Evolutionary conservation across 345 rosid genomes (phyloP).

Genomic region (Linum lewisii): DNA sequence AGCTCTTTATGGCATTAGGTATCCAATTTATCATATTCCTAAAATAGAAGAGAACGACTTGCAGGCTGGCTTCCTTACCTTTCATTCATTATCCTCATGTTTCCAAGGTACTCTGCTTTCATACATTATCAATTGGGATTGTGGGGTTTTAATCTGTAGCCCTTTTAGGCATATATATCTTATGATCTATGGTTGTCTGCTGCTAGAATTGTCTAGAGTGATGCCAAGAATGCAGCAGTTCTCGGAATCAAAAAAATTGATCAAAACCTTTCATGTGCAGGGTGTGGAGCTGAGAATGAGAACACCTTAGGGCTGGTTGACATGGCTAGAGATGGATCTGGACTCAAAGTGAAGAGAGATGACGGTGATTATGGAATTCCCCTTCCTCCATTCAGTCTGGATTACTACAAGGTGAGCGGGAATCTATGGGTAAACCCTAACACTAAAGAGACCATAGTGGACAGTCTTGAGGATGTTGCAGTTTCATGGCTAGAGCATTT

Average conservation of each 20-base stretch:
- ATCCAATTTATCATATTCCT: slow-evolving; percentile 77
- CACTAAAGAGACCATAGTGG: no score
- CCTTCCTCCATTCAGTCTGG: slow-evolving; percentile 60
- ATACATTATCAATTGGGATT: no score
- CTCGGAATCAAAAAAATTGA: no score
- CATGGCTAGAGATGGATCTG: background rate
- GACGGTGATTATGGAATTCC: slow-evolving; percentile 16
- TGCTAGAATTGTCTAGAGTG: background rate
- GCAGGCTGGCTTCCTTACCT: slow-evolving; percentile 63
- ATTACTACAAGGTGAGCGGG: slow-evolving; percentile 59
- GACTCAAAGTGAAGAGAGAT: slow-evolving; percentile 5
- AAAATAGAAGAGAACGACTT: slow-evolving; percentile 45
- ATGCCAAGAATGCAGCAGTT: no score
- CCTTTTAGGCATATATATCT: no score
- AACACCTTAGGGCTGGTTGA: slow-evolving; percentile 8
- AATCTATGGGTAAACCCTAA: slow-evolving; percentile 49
- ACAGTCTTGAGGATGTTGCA: slow-evolving; percentile 43
- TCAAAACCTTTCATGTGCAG: slow-evolving; percentile 12
- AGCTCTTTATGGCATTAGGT: slow-evolving; percentile 30
- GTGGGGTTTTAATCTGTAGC: no score
- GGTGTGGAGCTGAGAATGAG: slow-evolving; percentile 14
- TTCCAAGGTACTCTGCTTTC: slow-evolving; percentile 67
- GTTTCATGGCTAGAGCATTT: slow-evolving; percentile 85
- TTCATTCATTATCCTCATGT: slow-evolving; percentile 63
- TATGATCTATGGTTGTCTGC: no score